Evolutionary conservation across 1,284 basidiomycete genomes (phyloP).

Genomic region (Cutaneotrichosporon sp.): DNA sequence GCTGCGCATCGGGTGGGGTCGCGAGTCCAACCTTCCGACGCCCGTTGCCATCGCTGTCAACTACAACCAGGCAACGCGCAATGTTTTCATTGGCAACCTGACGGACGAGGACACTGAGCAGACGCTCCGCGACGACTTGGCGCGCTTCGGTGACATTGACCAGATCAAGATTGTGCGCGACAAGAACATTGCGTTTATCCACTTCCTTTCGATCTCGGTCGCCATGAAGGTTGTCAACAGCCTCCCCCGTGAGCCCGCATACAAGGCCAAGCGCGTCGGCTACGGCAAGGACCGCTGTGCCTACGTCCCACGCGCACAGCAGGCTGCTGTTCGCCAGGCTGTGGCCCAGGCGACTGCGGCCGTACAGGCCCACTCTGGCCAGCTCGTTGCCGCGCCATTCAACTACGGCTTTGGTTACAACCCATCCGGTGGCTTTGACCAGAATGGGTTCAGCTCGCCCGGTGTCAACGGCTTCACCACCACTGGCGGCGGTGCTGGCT

Average conservation of each 20-base stretch:
- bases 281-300: slow-evolving; percentile 93
- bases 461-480: slow-evolving; percentile 15
- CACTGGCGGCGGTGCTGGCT: slow-evolving; percentile 14
- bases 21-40: slow-evolving; percentile 79
- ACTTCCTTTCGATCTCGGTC: slow-evolving; percentile 87
- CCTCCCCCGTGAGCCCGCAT: slow-evolving; percentile 79
- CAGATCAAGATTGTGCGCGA: slow-evolving; percentile 97
- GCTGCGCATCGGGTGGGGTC: slow-evolving; percentile 94
- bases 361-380: slow-evolving; percentile 45
- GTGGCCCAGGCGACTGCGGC: slow-evolving; percentile 61
- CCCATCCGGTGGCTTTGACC: slow-evolving; percentile 10
- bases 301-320: slow-evolving; percentile 61
- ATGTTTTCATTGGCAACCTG: slow-evolving; percentile 89
- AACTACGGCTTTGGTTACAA: slow-evolving; percentile 30
- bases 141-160: slow-evolving; percentile 89
- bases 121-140: slow-evolving; percentile 76
- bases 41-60: slow-evolving; percentile 80
- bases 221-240: slow-evolving; percentile 92
- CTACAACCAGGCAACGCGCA: slow-evolving; percentile 85
- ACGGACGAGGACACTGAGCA: slow-evolving; percentile 87
- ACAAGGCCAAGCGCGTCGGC: slow-evolving; percentile 91
- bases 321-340: slow-evolving; percentile 54
- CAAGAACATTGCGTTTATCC: slow-evolving; percentile 96
- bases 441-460: slow-evolving; percentile 8
- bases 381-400: slow-evolving; percentile 34